Percentiles rank a stretch among this genome's conserved stretches.
Conservation (phyloP, 169 alveolate species). For the Neospora caninum region DNA sequence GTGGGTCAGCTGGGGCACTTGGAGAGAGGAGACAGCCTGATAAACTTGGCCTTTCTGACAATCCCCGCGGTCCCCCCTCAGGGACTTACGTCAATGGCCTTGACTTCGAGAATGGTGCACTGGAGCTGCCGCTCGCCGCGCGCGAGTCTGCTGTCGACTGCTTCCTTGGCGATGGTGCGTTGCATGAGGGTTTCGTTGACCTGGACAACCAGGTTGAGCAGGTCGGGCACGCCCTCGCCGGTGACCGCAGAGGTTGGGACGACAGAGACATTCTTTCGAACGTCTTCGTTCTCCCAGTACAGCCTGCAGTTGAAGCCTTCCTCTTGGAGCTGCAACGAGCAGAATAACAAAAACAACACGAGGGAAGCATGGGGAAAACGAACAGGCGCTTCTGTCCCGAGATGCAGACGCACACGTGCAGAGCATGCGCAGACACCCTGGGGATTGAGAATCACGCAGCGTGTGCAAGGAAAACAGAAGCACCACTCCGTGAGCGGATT, state of each 20-base stretch:
- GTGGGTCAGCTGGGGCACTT: not conserved
- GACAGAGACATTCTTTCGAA: slow-evolving; percentile 92
- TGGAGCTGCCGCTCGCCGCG: slow-evolving; percentile 79
- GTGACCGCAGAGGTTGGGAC: slow-evolving; percentile 99
- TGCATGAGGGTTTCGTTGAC: slow-evolving; percentile 84
- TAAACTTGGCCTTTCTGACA: no score
- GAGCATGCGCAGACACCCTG: no score
- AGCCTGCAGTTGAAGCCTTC: slow-evolving; percentile 95
- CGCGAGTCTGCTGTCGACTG: not conserved
- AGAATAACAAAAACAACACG: not conserved
- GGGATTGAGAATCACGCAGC: no score
- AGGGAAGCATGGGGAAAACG: no score
- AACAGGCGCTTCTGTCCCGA: no score
- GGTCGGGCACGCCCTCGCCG: slow-evolving; percentile 99
- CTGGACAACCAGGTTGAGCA: slow-evolving; percentile 91
- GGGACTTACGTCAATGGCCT: slow-evolving; percentile 86
- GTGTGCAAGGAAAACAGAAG: no score
- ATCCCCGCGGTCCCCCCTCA: no score
- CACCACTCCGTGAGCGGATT: no score
- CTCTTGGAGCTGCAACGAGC: slow-evolving; percentile 90
- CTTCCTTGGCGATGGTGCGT: slow-evolving; percentile 82
- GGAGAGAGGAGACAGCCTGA: no score
- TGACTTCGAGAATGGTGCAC: slow-evolving; percentile 97
- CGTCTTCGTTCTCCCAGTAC: slow-evolving; percentile 96
- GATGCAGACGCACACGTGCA: no score